Base-by-base conservation (phyloP, 495 filamentous ascomycete species). In the Neurospora sp. region DNA sequence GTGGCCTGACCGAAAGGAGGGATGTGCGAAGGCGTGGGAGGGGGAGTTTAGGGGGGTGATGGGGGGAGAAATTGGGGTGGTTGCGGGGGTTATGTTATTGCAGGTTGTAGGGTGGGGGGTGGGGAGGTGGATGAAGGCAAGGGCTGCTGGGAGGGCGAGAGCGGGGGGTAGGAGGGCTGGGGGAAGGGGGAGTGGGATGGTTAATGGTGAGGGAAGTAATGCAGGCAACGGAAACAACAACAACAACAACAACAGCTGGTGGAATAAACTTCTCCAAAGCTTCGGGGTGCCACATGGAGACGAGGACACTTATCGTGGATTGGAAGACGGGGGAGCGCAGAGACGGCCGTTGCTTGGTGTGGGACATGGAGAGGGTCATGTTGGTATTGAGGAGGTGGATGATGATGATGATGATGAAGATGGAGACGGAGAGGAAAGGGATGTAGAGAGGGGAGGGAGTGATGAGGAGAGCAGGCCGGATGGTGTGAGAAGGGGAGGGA, bases 21-120 rank as follows among this genome's bases (percentile, higher is more conserved):
- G 74, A 16, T 77, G 76, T 41, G 20, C 38, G 2, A 59, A 14
- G 14, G 48, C 9, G 22, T 77, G 77, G 76, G 70, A 72, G 61
- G 41, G 16, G 71, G 71, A 27, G 71, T 42, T 77, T 69, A 37
- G 48, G 16, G 4, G 46, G n/a, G 69, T 10, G 27, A 39, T 41
- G 20, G 74, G 68, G 5, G 72, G 40, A 16, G 76, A 74, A 16
- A 20, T 73, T 4, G 74, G 37, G 18, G 77, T 77, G 5, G 73
- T 74, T 18, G 22, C 69, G 5, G 70, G 22, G 5, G 75, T 76
- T 0, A 71, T 65, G 68, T 20, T 73, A 37, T 0, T 78, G 74
- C 77, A 78, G 71, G 11, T 77, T 38, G 4, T 74, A 12, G 39
- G 61, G 14, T 10, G 71, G 35, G 14, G 70, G 1, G 5, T 73